A percentile compares a stretch with the other conserved stretches of the same genome.
Evolutionary conservation across 2,329 filamentous ascomycete species (phyloP).

Genomic region (Dryadomyces quercus-mongolicae): DNA sequence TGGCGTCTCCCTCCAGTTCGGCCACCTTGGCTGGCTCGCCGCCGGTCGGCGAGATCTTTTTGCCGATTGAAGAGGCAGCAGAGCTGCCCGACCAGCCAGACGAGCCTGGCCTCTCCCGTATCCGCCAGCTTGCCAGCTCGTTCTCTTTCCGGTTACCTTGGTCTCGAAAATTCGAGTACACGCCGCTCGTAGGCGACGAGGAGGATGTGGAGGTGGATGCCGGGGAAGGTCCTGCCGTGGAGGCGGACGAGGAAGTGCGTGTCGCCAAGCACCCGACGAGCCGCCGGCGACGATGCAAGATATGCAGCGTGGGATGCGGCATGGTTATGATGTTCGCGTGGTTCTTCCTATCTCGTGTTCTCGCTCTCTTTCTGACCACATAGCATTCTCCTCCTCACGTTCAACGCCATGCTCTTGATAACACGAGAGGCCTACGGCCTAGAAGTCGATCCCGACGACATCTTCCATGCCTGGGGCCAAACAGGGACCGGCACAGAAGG

Average conservation of each 20-base stretch:
- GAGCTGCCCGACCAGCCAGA: not conserved
- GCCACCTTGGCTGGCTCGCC: not conserved
- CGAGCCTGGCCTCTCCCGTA: not conserved
- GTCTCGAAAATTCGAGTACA: not conserved
- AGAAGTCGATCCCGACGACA: constrained; percentile 16
- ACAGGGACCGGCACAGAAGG: constrained; percentile 24
- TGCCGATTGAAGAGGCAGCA: not conserved
- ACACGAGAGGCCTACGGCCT: constrained; percentile 5
- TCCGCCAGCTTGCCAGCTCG: not conserved
- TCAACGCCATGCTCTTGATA: constrained; percentile 6
- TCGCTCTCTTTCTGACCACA: not conserved
- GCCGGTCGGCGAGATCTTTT: not conserved
- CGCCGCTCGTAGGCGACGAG: not conserved
- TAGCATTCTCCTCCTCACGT: not conserved
- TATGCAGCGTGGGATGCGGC: not conserved
- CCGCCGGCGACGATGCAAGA: not conserved
- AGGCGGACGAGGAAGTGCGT: not conserved
- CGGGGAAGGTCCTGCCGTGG: no score
- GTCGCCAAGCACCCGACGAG: not conserved
- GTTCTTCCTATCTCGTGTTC: not conserved
- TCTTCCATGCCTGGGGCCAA: constrained; percentile 23
- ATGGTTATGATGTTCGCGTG: not conserved
- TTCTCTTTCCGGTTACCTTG: not conserved
- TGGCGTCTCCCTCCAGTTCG: not conserved
- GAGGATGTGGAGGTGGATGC: not conserved